Percentiles rank a stretch among this genome's conserved stretches.
Conservation (phyloP, 177 flowering plant species). For the Telopea speciosissima region DNA sequence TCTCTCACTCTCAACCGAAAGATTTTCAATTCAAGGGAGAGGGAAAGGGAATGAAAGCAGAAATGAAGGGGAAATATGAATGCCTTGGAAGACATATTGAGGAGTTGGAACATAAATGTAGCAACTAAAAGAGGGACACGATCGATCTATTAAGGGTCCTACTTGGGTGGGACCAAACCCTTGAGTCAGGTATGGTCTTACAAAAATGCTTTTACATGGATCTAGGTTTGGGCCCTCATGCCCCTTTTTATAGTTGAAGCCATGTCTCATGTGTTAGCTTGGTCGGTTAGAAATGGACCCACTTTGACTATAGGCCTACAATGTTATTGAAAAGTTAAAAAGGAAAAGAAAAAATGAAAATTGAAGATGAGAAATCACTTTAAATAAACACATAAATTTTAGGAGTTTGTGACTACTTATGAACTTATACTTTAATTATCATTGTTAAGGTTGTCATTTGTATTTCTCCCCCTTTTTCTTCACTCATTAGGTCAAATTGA, state of each 20-base stretch:
- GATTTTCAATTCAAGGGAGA: no score
- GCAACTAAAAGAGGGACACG: neutral
- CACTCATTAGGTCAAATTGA: neutral
- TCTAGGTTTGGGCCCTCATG: neutral
- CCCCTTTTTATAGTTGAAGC: constrained; percentile 3
- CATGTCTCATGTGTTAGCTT: constrained; percentile 3
- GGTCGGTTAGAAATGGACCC: constrained; percentile 14
- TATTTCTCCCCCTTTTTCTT: neutral
- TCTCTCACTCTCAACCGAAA: no score
- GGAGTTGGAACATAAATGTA: neutral
- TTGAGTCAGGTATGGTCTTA: neutral
- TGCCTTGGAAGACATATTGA: neutral
- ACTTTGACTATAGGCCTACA: constrained; percentile 14
- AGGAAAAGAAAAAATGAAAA: neutral
- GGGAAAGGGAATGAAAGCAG: no score
- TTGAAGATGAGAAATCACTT: neutral
- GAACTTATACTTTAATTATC: neutral
- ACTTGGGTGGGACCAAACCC: neutral
- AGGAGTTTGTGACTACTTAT: neutral
- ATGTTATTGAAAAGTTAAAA: neutral
- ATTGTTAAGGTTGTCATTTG: neutral
- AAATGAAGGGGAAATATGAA: no score
- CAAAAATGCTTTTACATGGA: neutral
- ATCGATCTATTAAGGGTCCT: neutral
- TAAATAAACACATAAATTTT: neutral